These are phyloP conservation scores for Picocystis sp. DNA, from an alignment of 163 green algal genomes.

Conservation along the genomic window DNA sequence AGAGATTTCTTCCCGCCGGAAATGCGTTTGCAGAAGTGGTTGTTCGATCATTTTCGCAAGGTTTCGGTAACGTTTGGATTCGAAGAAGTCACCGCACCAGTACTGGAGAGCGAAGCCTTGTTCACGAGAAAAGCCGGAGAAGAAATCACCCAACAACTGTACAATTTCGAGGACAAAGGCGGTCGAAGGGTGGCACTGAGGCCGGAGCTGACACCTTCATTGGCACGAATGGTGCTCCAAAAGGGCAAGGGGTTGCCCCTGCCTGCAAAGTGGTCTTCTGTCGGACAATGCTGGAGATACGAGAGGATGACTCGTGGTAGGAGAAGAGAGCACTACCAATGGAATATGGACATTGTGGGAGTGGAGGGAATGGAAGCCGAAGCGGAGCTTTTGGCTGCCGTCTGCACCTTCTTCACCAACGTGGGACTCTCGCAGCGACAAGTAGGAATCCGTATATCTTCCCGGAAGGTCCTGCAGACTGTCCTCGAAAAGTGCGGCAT, in stretches of 20 bases:
- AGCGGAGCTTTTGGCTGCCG: slow-evolving; percentile 81
- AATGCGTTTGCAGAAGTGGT: slow-evolving; percentile 78
- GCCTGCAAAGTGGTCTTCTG: slow-evolving; percentile 76
- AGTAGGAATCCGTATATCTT: slow-evolving; percentile 75
- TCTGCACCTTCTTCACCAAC: slow-evolving; percentile 63
- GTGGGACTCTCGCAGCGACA: slow-evolving; percentile 42
- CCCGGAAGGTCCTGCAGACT: slow-evolving; percentile 52
- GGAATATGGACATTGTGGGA: slow-evolving; percentile 96
- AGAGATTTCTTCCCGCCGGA: slow-evolving; percentile 91
- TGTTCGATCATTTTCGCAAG: slow-evolving; percentile 56
- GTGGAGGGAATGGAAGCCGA: slow-evolving; percentile 68
- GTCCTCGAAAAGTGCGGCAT: slow-evolving; percentile 42
- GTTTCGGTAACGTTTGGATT: slow-evolving; percentile 24
- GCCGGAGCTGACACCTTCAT: slow-evolving; percentile 85
- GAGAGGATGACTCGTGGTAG: slow-evolving; percentile 58
- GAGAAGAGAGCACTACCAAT: slow-evolving; percentile 92
- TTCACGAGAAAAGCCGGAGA: slow-evolving; percentile 93
- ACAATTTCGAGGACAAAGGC: slow-evolving; percentile 95
- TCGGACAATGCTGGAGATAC: slow-evolving; percentile 89
- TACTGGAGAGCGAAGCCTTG: slow-evolving; percentile 92
- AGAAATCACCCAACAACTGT: slow-evolving; percentile 94
- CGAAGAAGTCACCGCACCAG: slow-evolving; percentile 75
- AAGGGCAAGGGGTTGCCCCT: slow-evolving; percentile 40
- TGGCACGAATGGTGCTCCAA: slow-evolving; percentile 71
- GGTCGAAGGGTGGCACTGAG: slow-evolving; percentile 63